phyloP scores from a whole-genome alignment of 805 yeast species.

The Wickerhamomyces pijperi region DNA sequence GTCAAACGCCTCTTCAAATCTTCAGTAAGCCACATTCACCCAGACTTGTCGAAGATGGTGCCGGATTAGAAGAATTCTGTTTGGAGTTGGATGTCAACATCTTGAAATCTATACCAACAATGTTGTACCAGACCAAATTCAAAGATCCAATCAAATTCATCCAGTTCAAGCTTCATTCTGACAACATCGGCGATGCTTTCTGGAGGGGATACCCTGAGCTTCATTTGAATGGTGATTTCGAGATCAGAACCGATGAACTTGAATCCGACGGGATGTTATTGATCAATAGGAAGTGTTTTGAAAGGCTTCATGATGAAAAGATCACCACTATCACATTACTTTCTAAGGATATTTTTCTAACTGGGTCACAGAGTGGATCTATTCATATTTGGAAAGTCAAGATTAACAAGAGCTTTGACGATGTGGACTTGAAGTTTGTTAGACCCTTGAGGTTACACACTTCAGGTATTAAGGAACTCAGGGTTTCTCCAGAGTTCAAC shows the following conservation, averaged over 20 bases:
- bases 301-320: conserved; percentile 20
- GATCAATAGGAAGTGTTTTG: conserved; percentile 18
- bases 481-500: conserved; percentile 41
- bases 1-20: conserved; percentile 76
- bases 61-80: conserved; percentile 2
- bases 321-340: conserved; percentile 19
- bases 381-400: conserved; percentile 41
- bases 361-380: conserved; percentile 43
- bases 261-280: conserved; percentile 11
- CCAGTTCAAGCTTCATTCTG: conserved; percentile 30
- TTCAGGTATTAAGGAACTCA: conserved; percentile 31
- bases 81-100: conserved; percentile 25
- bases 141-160: conserved; percentile 30
- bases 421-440: conserved; percentile 25
- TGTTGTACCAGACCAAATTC: conserved; percentile 32
- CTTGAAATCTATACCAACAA: conserved; percentile 23
- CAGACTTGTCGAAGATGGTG: conserved; percentile 23
- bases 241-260: conserved; percentile 13
- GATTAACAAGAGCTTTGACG: conserved; percentile 5
- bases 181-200: conserved; percentile 19
- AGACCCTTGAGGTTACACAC: conserved; percentile 49
- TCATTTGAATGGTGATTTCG: conserved; percentile 15
- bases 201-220: conserved; percentile 42
- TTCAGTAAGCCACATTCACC: conserved; percentile 59
- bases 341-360: conserved; percentile 19